These are phyloP conservation scores for Anisodus acutangulus DNA, from an alignment of 257 asterid genomes.

Conservation along the genomic window DNA sequence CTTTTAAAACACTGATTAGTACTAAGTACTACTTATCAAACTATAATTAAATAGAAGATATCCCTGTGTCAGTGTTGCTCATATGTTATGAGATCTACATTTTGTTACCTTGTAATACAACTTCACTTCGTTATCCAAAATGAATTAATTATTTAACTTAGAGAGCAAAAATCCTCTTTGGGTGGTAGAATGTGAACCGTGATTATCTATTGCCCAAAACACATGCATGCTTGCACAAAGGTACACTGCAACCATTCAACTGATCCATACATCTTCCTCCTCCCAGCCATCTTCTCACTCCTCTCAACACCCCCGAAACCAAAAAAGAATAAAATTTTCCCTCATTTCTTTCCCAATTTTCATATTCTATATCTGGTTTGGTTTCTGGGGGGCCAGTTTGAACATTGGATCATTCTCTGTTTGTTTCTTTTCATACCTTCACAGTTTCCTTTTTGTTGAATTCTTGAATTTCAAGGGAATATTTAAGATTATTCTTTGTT, in stretches of 20 bases:
- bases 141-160: neutral
- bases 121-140: neutral
- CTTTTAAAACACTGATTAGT: neutral
- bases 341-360: neutral
- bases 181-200: constrained; percentile 2
- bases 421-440: neutral
- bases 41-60: neutral
- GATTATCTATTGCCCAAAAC: neutral
- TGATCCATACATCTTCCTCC: constrained; percentile 25
- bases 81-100: neutral
- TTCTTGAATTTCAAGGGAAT: neutral
- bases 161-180: too few species aligned
- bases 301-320: neutral
- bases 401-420: neutral
- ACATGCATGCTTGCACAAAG: constrained; percentile 30
- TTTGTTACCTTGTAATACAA: neutral
- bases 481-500: too few species aligned
- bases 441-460: neutral
- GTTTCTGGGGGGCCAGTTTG: constrained; percentile 1
- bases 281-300: neutral
- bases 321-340: neutral
- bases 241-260: neutral
- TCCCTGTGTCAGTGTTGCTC: neutral
- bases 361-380: neutral
- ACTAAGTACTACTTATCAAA: neutral